Evolutionary conservation across 495 filamentous ascomycete species (phyloP), one percentile per base, ranked within the genome.

Genomic region (Endocarpon pusillum): DNA sequence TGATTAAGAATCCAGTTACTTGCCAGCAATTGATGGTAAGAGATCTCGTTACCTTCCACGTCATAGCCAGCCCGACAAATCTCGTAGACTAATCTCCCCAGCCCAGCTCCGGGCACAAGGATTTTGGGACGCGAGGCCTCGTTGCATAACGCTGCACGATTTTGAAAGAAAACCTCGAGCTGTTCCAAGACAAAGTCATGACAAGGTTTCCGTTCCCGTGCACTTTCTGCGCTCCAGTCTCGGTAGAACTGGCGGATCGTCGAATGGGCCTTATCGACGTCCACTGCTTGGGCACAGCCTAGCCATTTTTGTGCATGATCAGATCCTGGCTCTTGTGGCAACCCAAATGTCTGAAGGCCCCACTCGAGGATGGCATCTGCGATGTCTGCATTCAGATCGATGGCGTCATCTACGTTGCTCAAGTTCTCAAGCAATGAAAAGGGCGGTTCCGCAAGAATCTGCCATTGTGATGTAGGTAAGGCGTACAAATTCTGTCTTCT

Each of bases 211-310:
- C 91, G 64, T 57, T 99, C 89, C 0, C 49, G 35, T 14, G 51
- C 54, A 3, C 87, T 89, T 44, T 80, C 86, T 6, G 62, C 65
- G 25, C 81, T 83, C 89, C 89, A 99, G 51, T 99, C 89, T 4
- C 89, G 80, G 48, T 83, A 94, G 46, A 99, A 80, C 48, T 99
- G 89, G 15, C 84, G 67, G 32, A 99, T 62, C 4, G 83, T 94
- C 33, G 80, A 87, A 40, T 78, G 67, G 12, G 86, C 89, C 53
- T 94, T 99, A 44, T 89, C 84, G 31, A 91, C 44, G 49, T 94
- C 86, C 3, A 57, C 56, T 15, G 64, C 45, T 15, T 70, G 85
- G 3, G 84, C 71, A 21, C 61, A 57, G 9, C 67, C 71, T 33
- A 64, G 58, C 78, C 82, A 86, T 23, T 70, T 61, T 17, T 59